phyloP scores from a whole-genome alignment of 768 basidiomycete genomes.

The Polyporus arcularius region DNA sequence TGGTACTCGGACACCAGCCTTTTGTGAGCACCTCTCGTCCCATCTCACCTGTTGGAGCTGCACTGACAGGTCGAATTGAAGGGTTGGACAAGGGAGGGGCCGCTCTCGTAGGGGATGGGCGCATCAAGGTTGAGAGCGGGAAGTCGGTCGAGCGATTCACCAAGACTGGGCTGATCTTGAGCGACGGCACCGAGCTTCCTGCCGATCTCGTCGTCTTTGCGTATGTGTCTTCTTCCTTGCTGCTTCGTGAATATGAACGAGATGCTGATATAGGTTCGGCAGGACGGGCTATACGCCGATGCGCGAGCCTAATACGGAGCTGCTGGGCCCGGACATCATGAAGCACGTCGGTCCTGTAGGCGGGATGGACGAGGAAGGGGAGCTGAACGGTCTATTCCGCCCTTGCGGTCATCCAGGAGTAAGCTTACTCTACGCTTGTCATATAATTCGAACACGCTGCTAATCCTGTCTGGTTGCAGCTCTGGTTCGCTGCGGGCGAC shows the following conservation, averaged over 20 bases:
- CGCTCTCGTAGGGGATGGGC: slow-evolving; percentile 46
- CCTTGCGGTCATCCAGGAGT: slow-evolving; percentile 48
- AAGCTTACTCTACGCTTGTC: neutral
- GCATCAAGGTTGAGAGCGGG: slow-evolving; percentile 52
- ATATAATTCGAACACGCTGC: neutral
- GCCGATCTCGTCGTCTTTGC: slow-evolving; percentile 32
- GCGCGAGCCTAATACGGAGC: slow-evolving; percentile 30
- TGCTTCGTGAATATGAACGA: neutral
- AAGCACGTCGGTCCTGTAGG: slow-evolving; percentile 34
- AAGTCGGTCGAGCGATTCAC: slow-evolving; percentile 31
- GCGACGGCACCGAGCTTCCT: slow-evolving; percentile 25
- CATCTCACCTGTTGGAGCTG: too few relatives aligned
- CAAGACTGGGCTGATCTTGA: slow-evolving; percentile 21
- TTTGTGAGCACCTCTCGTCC: neutral
- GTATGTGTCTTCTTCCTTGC: slow-evolving; percentile 12
- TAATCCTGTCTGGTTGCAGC: slow-evolving; percentile 21
- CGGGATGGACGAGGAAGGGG: slow-evolving; percentile 47
- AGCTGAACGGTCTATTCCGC: slow-evolving; percentile 38
- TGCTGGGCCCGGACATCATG: slow-evolving; percentile 40
- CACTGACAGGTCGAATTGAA: neutral
- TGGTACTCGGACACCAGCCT: neutral
- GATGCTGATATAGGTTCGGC: too few relatives aligned
- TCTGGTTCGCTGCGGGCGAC: slow-evolving; percentile 45
- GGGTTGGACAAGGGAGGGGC: slow-evolving; percentile 38
- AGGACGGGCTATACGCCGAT: slow-evolving; percentile 38